Base-by-base conservation (phyloP, 2,329 filamentous ascomycete genomes). In the Sporothrix inflata region DNA sequence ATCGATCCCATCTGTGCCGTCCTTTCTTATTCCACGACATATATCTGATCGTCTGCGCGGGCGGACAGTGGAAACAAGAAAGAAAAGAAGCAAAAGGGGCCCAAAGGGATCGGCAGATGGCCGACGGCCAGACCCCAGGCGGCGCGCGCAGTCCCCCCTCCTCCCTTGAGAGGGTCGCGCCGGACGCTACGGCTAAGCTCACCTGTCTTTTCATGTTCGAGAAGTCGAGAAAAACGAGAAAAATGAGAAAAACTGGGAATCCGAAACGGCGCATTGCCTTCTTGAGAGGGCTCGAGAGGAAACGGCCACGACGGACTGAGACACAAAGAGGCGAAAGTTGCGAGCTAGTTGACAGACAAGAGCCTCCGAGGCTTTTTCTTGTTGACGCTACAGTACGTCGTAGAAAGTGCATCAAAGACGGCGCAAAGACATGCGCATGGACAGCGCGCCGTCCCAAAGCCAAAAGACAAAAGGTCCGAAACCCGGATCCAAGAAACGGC, bases 401-500 rank as follows among this genome's bases (percentile, higher is more conserved):
- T n/a, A n/a, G n/a, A n/a, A n/a, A n/a, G n/a, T 61, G 30, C 55
- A 61, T 61, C 55, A 61, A 40, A 61, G 55, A 38, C 55, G 38
- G 12, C 14, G 2, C 45, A 14, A 12, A 60, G 27, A 27, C 16
- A 60, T n/a, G 16, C 19, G 34, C 19, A 21, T 24, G n/a, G 57
- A 42, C 57, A 63, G 12, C 38, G 34, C 57, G n/a, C 34, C 34
- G 34, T 42, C 57, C 27, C 30, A 21, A 40, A 12, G 53, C 27
- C 27, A n/a, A 60, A 34, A 38, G 27, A 27, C 27, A 14, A n/a
- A 60, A 34, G n/a, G 27, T 3, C 27, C 19, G 14, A 38, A 60
- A 60, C 34, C n/a, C 60, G 3, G 11, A 27, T 19, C 53, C 53
- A 47, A 19, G 45, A 19, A 34, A 1, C 24, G 14, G 14, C 19